These are phyloP conservation scores for Dissophora globulifera DNA, from an alignment of 192 early-diverging fungal genomes.

Conservation along the genomic window DNA sequence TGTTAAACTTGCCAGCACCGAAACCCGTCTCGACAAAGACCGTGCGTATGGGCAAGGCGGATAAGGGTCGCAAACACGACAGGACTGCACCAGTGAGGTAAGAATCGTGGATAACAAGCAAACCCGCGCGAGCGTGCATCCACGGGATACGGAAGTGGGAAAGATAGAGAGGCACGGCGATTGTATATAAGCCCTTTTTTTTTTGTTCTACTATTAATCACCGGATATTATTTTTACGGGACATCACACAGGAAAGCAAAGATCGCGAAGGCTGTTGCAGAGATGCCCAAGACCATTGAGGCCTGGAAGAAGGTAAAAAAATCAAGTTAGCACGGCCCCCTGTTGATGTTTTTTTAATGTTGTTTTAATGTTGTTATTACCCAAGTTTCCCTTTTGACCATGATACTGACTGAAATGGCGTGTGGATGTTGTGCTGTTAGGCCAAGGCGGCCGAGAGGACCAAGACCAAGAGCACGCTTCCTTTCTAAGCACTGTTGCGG, in stretches of 20 bases:
- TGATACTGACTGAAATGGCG: not conserved
- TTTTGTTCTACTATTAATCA: too few relatives aligned
- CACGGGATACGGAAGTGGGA: not conserved
- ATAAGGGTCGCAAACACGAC: slow-evolving; percentile 56
- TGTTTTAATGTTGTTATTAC: not conserved
- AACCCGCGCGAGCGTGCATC: too few relatives aligned
- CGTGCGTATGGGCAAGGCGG: slow-evolving; percentile 49
- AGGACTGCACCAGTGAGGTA: slow-evolving; percentile 51
- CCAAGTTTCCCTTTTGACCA: too few relatives aligned
- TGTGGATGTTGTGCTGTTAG: slow-evolving; percentile 1
- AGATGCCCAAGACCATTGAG: slow-evolving; percentile 59
- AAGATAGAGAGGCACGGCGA: too few relatives aligned
- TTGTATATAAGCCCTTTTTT: too few relatives aligned
- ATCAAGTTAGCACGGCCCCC: not conserved
- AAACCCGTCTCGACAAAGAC: slow-evolving; percentile 44
- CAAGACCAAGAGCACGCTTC: slow-evolving; percentile 50
- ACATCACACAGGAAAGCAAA: slow-evolving; percentile 52
- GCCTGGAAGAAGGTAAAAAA: slow-evolving; percentile 53
- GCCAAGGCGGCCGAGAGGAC: slow-evolving; percentile 47
- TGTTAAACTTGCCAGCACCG: slow-evolving; percentile 40
- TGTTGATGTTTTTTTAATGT: slow-evolving; percentile 7
- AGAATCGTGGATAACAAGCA: too few relatives aligned
- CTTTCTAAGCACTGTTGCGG: slow-evolving; percentile 30
- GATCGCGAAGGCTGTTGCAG: slow-evolving; percentile 54
- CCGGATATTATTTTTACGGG: too few relatives aligned